Conservation (phyloP, 129 eudicot species). For the Helichrysum umbraculigerum region DNA sequence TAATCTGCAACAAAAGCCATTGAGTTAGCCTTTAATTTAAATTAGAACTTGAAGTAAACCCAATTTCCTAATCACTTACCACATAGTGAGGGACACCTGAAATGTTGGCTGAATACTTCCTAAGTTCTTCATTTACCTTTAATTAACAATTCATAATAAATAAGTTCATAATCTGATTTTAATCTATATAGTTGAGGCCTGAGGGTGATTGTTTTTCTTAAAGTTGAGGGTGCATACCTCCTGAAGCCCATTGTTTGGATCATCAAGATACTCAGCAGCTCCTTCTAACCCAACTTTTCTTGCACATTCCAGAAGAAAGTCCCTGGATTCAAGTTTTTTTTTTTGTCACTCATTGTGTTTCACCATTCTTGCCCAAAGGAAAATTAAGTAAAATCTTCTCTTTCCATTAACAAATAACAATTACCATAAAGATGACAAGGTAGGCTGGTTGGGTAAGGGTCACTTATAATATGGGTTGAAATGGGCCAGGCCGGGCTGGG, state of each 20-base stretch:
- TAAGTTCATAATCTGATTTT: conserved; percentile 11
- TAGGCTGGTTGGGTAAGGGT: conserved; percentile 3
- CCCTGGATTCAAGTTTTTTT: conserved; percentile 41
- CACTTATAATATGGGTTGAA: not conserved
- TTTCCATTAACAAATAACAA: not conserved
- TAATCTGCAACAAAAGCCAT: conserved; percentile 52
- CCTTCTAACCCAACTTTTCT: conserved; percentile 85
- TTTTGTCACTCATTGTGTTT: conserved; percentile 3
- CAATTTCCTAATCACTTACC: conserved; percentile 47
- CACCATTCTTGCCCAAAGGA: not conserved
- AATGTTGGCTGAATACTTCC: conserved; percentile 56
- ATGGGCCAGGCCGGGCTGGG: not conserved
- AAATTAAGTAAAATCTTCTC: not conserved
- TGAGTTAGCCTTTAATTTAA: conserved; percentile 11
- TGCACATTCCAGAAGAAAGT: conserved; percentile 78
- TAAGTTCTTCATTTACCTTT: conserved; percentile 75
- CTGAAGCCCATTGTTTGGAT: conserved; percentile 72
- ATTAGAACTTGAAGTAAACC: conserved; percentile 11
- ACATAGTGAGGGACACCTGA: conserved; percentile 79
- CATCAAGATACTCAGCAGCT: conserved; percentile 81
- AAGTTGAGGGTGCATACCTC: conserved; percentile 53
- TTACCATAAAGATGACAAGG: not conserved
- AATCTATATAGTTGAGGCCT: not conserved
- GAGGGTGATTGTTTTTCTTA: not conserved
- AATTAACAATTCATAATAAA: conserved; percentile 21